Evolutionary conservation across 192 early-diverging fungal species (phyloP).

Genomic region (Rhizophlyctis rosea): DNA sequence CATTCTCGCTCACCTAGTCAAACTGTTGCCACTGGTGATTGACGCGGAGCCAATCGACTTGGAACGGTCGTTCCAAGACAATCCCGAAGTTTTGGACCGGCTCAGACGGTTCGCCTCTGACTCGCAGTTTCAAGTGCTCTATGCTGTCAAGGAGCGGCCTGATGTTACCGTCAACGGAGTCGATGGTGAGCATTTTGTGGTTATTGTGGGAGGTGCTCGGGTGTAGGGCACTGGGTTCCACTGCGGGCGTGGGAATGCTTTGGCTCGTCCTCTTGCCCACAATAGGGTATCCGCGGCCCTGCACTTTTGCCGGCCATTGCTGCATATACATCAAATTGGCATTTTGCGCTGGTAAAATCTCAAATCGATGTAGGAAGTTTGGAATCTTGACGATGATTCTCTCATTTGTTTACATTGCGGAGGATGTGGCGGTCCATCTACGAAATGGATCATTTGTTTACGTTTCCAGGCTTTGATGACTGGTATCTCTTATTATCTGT

Average conservation of each 20-base stretch:
- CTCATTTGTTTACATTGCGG: too few relatives aligned
- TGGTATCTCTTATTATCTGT: too few relatives aligned
- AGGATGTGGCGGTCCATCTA: too few relatives aligned
- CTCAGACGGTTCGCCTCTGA: conserved; percentile 77
- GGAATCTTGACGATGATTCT: conserved; percentile 3
- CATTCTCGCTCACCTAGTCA: conserved; percentile 24
- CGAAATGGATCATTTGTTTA: not conserved
- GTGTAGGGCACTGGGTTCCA: too few relatives aligned
- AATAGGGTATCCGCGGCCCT: not conserved
- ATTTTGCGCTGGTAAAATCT: not conserved
- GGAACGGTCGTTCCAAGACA: conserved; percentile 54
- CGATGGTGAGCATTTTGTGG: conserved; percentile 8
- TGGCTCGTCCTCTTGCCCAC: not conserved
- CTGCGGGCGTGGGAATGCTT: too few relatives aligned
- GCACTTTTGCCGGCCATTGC: not conserved
- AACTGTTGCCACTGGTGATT: conserved; percentile 67
- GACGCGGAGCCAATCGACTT: conserved; percentile 65
- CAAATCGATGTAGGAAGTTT: not conserved
- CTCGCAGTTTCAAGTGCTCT: conserved; percentile 64
- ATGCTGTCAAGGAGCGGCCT: conserved; percentile 74
- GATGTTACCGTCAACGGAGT: conserved; percentile 34
- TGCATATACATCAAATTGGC: not conserved
- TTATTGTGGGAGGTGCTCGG: conserved; percentile 9
- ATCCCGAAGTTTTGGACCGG: conserved; percentile 69
- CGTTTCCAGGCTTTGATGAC: too few relatives aligned